These are phyloP conservation scores for Fusarium mangiferae DNA, from an alignment of 2,329 filamentous ascomycete species.

Conservation along the genomic window DNA sequence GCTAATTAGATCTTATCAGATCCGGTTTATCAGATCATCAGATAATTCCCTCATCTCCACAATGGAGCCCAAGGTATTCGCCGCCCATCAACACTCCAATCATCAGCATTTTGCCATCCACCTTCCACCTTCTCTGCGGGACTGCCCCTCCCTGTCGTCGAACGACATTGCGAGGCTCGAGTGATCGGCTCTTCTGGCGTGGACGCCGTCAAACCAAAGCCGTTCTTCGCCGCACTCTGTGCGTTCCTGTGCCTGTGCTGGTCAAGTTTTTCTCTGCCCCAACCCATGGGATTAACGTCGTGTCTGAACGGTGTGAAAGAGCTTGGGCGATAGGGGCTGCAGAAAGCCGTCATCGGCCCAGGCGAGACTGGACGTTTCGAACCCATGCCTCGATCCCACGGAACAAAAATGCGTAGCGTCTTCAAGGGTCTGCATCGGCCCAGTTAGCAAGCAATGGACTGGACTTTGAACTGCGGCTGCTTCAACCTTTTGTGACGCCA, in stretches of 20 bases:
- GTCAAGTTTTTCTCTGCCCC: constrained; percentile 19
- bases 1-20: constrained; percentile 53
- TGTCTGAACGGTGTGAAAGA: constrained; percentile 19
- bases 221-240: constrained; percentile 12
- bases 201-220: constrained; percentile 17
- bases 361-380: constrained; percentile 2
- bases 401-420: constrained; percentile 22
- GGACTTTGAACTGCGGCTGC: background rate
- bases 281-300: constrained; percentile 13
- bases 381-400: constrained; percentile 20
- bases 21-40: constrained; percentile 67
- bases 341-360: constrained; percentile 38
- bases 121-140: constrained; percentile 9
- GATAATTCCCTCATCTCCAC: constrained; percentile 59
- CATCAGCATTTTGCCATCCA: constrained; percentile 6
- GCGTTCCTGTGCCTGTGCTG: background rate
- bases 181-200: constrained; percentile 33
- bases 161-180: constrained; percentile 23
- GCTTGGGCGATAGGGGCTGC: constrained; percentile 4
- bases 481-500: constrained; percentile 4
- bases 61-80: constrained; percentile 22
- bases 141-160: constrained; percentile 24
- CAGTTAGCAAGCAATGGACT: constrained; percentile 7
- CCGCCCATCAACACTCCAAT: constrained; percentile 28
- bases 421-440: constrained; percentile 26